These are phyloP conservation scores for Cyclaneusma minus DNA, from an alignment of 2,329 filamentous ascomycete genomes.

Conservation along the genomic window DNA sequence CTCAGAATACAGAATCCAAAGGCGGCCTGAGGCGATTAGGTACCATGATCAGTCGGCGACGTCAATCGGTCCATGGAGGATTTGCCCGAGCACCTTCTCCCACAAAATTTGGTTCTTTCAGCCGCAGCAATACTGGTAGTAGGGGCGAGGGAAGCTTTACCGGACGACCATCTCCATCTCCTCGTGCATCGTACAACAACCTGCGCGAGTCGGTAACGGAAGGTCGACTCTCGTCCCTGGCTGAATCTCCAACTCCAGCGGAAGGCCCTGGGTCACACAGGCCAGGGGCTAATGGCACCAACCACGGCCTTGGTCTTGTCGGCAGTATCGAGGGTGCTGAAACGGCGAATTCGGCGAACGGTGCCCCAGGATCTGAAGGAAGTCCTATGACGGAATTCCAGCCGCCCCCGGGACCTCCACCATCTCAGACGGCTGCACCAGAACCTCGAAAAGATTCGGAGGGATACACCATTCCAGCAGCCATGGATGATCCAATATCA, in stretches of 20 bases:
- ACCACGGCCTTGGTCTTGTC: conserved; percentile 31
- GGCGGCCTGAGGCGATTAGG: conserved; percentile 41
- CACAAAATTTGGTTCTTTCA: conserved; percentile 32
- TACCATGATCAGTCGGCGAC: conserved; percentile 50
- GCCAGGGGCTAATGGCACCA: conserved; percentile 13
- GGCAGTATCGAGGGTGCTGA: conserved; percentile 7
- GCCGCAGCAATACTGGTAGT: conserved; percentile 45
- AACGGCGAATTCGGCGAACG: neutral
- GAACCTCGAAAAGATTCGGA: conserved; percentile 50
- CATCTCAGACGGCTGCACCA: conserved; percentile 11
- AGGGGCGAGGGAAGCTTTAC: conserved; percentile 39
- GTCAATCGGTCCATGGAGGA: conserved; percentile 51
- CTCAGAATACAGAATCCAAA: conserved; percentile 30
- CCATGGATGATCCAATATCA: conserved; percentile 49
- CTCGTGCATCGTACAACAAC: conserved; percentile 42
- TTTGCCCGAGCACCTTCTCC: conserved; percentile 37
- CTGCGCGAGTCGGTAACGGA: conserved; percentile 31
- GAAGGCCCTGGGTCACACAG: conserved; percentile 14
- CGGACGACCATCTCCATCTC: conserved; percentile 25
- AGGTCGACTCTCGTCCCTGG: conserved; percentile 37
- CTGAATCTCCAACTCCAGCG: conserved; percentile 35
- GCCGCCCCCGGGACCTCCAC: conserved; percentile 34
- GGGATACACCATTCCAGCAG: conserved; percentile 58
- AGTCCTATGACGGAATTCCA: conserved; percentile 34
- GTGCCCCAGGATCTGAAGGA: neutral